These are phyloP conservation scores for Protomyces inundatus DNA, from an alignment of 1,139 yeast genomes.

Conservation along the genomic window DNA sequence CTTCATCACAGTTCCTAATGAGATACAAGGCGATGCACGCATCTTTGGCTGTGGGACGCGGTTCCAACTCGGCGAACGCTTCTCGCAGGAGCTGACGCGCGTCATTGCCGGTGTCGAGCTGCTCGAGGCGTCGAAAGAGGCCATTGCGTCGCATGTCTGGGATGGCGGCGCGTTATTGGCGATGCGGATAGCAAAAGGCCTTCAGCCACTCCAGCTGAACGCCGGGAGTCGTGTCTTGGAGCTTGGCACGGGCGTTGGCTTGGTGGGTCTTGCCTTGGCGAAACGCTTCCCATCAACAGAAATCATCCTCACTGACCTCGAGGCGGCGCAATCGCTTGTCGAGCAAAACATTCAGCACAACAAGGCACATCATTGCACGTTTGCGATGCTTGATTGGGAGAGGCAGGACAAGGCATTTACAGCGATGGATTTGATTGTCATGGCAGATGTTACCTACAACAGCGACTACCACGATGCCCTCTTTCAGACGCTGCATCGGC, in stretches of 20 bases:
- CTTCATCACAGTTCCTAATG: neutral
- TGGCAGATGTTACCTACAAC: slow-evolving; percentile 22
- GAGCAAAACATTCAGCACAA: neutral
- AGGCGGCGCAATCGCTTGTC: slow-evolving; percentile 1
- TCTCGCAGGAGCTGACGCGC: neutral
- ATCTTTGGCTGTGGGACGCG: neutral
- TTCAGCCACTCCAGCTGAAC: neutral
- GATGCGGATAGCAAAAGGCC: neutral
- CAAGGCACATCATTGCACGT: neutral
- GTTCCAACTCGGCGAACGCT: neutral
- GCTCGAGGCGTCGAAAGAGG: slow-evolving; percentile 3
- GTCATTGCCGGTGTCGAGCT: neutral
- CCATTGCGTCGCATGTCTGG: slow-evolving; percentile 23
- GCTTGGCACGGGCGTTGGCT: slow-evolving; percentile 16
- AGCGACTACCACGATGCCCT: slow-evolving; percentile 13
- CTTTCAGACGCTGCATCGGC: neutral
- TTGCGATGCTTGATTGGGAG: slow-evolving; percentile 10
- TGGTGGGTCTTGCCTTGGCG: slow-evolving; percentile 4
- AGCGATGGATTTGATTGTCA: neutral
- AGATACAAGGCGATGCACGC: neutral
- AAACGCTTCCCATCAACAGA: neutral
- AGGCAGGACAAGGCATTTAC: neutral
- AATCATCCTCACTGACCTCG: slow-evolving; percentile 8
- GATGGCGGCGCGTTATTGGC: slow-evolving; percentile 11
- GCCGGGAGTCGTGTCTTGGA: neutral